Conservation (phyloP, 768 basidiomycete species). For the Leccinum aurantiacum region DNA sequence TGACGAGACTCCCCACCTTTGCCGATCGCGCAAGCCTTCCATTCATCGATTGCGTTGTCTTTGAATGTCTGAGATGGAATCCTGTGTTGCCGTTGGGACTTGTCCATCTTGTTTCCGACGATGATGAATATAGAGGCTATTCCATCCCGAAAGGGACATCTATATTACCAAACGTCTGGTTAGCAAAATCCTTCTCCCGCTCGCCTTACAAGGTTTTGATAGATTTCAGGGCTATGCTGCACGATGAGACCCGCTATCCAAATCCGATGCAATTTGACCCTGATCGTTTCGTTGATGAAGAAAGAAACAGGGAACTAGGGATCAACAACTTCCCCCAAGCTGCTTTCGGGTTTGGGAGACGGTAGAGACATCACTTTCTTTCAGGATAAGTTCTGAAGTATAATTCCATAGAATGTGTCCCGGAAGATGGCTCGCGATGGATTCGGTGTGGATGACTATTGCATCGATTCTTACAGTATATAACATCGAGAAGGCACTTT, state of each 20-base stretch:
- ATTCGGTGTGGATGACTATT: conserved; percentile 44
- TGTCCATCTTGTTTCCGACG: conserved; percentile 30
- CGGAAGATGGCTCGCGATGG: conserved; percentile 43
- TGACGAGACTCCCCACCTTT: conserved; percentile 46
- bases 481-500: conserved; percentile 37
- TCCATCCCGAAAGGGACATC: conserved; percentile 46
- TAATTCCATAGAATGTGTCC: conserved; percentile 40
- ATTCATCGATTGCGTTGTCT: conserved; percentile 36
- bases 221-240: conserved; percentile 40
- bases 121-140: conserved; percentile 47
- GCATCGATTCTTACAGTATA: conserved; percentile 42
- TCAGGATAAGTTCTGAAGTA: background rate
- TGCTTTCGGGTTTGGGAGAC: conserved; percentile 43
- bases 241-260: conserved; percentile 39
- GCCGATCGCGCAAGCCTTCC: conserved; percentile 43
- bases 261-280: conserved; percentile 42
- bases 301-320: conserved; percentile 28
- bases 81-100: conserved; percentile 35
- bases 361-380: conserved; percentile 24
- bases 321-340: conserved; percentile 38
- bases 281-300: conserved; percentile 34
- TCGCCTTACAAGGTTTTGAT: conserved; percentile 17
- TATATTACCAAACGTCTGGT: conserved; percentile 50
- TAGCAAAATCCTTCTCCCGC: conserved; percentile 10
- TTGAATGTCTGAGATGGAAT: conserved; percentile 43